A percentile compares a stretch with the other conserved stretches of the same genome.
Evolutionary conservation across 202 grass and related monocot genomes (phyloP).

Genomic region (Setaria italica): DNA sequence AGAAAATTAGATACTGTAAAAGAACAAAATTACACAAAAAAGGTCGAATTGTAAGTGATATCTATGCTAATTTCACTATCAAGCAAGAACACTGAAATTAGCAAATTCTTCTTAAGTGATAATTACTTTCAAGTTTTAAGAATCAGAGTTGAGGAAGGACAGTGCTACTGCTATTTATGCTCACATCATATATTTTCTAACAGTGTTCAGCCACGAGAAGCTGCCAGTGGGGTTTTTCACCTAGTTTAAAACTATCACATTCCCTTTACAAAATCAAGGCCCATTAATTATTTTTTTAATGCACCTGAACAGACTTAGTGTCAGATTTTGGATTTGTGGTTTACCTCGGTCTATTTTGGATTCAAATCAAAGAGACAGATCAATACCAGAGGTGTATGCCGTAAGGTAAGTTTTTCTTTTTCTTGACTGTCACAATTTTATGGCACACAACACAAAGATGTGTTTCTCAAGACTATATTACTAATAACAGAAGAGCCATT

Average conservation of each 20-base stretch:
- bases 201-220: not conserved
- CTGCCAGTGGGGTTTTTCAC: constrained; percentile 29
- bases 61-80: constrained; percentile 13
- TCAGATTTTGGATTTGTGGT: constrained; percentile 6
- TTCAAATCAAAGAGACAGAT: constrained; percentile 30
- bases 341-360: constrained; percentile 40
- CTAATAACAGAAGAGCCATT: not conserved
- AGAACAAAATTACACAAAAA: constrained; percentile 29
- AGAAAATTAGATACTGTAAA: constrained; percentile 35
- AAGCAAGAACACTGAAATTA: constrained; percentile 26
- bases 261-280: not conserved
- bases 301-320: not conserved
- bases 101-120: not conserved
- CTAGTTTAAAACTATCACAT: constrained; percentile 30
- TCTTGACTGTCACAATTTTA: not conserved
- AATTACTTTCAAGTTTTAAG: constrained; percentile 25
- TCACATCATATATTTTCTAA: not conserved
- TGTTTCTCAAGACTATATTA: not conserved
- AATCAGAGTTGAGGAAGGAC: not conserved
- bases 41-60: not conserved
- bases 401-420: not conserved
- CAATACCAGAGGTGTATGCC: constrained; percentile 12
- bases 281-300: not conserved
- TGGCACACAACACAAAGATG: constrained; percentile 42
- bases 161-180: constrained; percentile 8